Base-by-base conservation (phyloP, 1,284 basidiomycete species). In the Schizopora paradoxa region DNA sequence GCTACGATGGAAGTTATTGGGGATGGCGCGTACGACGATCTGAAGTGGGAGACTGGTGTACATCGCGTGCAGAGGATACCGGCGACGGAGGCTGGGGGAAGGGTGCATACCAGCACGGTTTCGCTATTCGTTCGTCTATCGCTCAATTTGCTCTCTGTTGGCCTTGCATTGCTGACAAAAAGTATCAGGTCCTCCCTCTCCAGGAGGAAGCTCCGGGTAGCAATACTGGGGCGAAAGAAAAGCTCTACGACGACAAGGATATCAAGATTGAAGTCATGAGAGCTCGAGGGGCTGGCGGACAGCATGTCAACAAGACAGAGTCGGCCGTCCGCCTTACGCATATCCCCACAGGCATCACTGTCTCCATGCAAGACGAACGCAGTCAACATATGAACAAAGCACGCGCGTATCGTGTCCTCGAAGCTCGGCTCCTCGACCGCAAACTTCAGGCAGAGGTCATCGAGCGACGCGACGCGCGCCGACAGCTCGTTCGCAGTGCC, bases 291-390 rank as follows among this genome's bases (percentile, higher is more conserved):
- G 95, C 96, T 2, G 96, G 96, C 39, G 95, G 96, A n/a, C 93
- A 93, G 73, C 95, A 99, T 67, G 96, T 99, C 58, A 99, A 99
- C 69, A 92, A 91, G 74, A 99, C 95, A 0, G 96, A 99, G 65
- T 97, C 93, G 0, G 96, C 96, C 1, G 91, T 99, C n/a, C 84
- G 96, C 1, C 66, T 99, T 27, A 96, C 93, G 0, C 96, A 99
- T 58, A 67, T 90, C 10, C 95, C 96, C 0, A 91, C 92, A 1
- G 93, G 94, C 0, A 89, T 98, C 46, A 87, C 85, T 0, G 96
- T 99, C 6, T 94, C 92, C 3, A 98, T 98, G 91, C 96, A 99
- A 68, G 95, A 99, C 58, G 93, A 94, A 53, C 79, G 96, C 6
- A 92, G 87, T 58, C 95, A 99, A 61, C 95, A 99, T 61, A 87